These are phyloP conservation scores for Jackrogersella minutella DNA, from an alignment of 495 filamentous ascomycete genomes.

Conservation along the genomic window DNA sequence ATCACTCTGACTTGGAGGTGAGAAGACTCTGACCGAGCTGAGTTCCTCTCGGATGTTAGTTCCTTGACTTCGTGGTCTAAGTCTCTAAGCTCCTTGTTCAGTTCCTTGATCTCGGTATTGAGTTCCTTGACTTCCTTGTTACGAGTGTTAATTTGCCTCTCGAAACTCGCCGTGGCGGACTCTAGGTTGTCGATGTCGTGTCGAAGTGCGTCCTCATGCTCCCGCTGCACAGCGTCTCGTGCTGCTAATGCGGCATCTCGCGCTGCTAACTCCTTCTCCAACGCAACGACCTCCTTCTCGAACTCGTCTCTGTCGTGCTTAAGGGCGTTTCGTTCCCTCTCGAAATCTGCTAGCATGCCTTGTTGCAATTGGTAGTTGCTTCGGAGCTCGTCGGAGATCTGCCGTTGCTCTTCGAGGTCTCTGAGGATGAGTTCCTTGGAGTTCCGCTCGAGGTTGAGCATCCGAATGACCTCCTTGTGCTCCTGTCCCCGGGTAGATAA, in stretches of 20 bases:
- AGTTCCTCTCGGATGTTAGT: constrained; percentile 25
- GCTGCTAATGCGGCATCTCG: constrained; percentile 46
- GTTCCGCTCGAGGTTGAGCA: constrained; percentile 39
- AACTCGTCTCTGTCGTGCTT: constrained; percentile 43
- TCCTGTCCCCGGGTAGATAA: constrained; percentile 36
- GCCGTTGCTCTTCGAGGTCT: constrained; percentile 52
- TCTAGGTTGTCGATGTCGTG: constrained; percentile 50
- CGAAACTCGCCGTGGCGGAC: constrained; percentile 44
- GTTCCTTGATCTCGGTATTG: constrained; percentile 27
- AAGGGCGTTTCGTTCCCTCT: constrained; percentile 52
- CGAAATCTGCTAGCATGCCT: constrained; percentile 48
- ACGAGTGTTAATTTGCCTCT: constrained; percentile 48
- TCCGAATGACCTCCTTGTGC: constrained; percentile 41
- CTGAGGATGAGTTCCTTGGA: constrained; percentile 44
- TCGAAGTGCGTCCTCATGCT: constrained; percentile 48
- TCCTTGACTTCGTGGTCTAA: constrained; percentile 52
- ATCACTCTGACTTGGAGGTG: constrained; percentile 33
- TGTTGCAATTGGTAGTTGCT: constrained; percentile 51
- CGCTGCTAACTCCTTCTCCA: constrained; percentile 47
- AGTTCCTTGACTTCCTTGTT: constrained; percentile 50
- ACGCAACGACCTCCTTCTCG: constrained; percentile 42
- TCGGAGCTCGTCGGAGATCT: constrained; percentile 54
- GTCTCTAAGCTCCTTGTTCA: constrained; percentile 43
- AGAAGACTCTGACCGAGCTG: constrained; percentile 18
- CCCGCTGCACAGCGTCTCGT: constrained; percentile 46